Conservation (phyloP, 2,329 filamentous ascomycete genomes). For the Fusarium multiceps region DNA sequence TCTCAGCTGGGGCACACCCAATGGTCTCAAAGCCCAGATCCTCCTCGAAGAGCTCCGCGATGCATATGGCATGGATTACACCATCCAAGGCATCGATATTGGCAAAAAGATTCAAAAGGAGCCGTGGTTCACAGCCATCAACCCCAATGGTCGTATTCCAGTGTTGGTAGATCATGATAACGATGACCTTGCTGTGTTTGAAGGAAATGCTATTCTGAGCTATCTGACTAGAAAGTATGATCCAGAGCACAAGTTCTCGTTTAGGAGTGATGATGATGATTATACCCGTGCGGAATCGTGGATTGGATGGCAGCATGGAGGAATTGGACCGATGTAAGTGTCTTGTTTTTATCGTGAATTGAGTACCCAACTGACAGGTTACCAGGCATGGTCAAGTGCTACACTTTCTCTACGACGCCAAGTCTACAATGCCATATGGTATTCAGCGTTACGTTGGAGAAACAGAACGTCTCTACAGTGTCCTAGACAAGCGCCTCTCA, state of each 20-base stretch:
- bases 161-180: slow-evolving; percentile 75
- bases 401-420: slow-evolving; percentile 73
- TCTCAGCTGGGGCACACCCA: slow-evolving; percentile 67
- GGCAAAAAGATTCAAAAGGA: slow-evolving; percentile 73
- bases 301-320: slow-evolving; percentile 80
- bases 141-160: slow-evolving; percentile 74
- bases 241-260: slow-evolving; percentile 59
- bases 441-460: slow-evolving; percentile 81
- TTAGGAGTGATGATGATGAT: slow-evolving; percentile 53
- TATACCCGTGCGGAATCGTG: slow-evolving; percentile 57
- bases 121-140: slow-evolving; percentile 71
- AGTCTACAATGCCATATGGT: slow-evolving; percentile 76
- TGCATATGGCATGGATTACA: slow-evolving; percentile 71
- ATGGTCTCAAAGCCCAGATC: slow-evolving; percentile 68
- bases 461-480: slow-evolving; percentile 76
- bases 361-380: slow-evolving; percentile 25
- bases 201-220: slow-evolving; percentile 77
- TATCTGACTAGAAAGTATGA: slow-evolving; percentile 82
- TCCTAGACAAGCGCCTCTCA: slow-evolving; percentile 74
- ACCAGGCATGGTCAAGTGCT: slow-evolving; percentile 78
- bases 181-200: slow-evolving; percentile 73
- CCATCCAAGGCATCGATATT: slow-evolving; percentile 69
- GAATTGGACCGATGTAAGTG: slow-evolving; percentile 69
- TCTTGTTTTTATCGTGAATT: not conserved
- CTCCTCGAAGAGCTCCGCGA: slow-evolving; percentile 74